Percentiles rank a stretch among this genome's conserved stretches.
Evolutionary conservation across 164 flowering plant species (phyloP).

Genomic region (Vitis vinifera): DNA sequence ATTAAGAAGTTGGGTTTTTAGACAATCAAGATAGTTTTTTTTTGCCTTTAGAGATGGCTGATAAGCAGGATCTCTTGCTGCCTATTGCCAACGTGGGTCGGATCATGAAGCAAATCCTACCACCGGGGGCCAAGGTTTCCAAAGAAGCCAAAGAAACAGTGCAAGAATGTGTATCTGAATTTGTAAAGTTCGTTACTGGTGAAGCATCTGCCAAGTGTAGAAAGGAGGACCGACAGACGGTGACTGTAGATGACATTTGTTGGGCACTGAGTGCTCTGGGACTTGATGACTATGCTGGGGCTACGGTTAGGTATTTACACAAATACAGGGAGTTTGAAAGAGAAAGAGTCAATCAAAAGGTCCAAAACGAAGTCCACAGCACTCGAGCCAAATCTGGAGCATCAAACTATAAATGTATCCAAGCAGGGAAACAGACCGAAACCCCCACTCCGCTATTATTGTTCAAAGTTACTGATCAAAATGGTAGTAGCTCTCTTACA

Average conservation of each 20-base stretch:
- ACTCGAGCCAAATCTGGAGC: conserved; percentile 19
- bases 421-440: conserved; percentile 5
- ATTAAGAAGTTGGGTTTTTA: conserved; percentile 3
- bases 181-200: conserved; percentile 70
- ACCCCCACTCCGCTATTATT: conserved; percentile 12
- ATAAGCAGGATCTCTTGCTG: conserved; percentile 50
- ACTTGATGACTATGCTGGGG: conserved; percentile 60
- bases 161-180: conserved; percentile 85
- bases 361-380: conserved; percentile 22
- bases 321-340: conserved; percentile 63
- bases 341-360: conserved; percentile 21
- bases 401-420: background rate
- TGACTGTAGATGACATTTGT: conserved; percentile 82
- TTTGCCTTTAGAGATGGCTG: conserved; percentile 14
- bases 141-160: conserved; percentile 76
- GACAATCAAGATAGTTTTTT: conserved; percentile 3
- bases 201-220: conserved; percentile 86
- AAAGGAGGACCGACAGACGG: conserved; percentile 84
- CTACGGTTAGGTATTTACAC: conserved; percentile 50
- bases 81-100: conserved; percentile 74
- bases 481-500: conserved; percentile 14
- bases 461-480: conserved; percentile 17
- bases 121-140: conserved; percentile 66
- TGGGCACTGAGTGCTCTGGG: conserved; percentile 75
- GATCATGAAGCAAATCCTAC: conserved; percentile 66